Base-by-base conservation (phyloP, 106 monocot genomes). In the Posidonia australis region DNA sequence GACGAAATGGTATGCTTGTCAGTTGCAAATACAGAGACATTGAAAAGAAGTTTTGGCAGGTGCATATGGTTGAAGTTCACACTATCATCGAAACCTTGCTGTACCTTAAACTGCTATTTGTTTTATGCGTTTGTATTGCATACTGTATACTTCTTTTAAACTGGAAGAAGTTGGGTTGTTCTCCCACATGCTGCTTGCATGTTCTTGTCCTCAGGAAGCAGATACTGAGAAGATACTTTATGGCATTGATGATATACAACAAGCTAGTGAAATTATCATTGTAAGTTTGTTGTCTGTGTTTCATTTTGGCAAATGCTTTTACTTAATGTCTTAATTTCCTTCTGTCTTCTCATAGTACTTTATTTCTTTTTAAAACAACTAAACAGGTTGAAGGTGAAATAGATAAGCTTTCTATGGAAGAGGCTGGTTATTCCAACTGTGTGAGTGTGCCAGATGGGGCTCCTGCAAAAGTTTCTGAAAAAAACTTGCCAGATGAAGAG, bases 221-320 rank as follows among this genome's bases (percentile, higher is more conserved):
- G 60, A 75, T 63, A 84, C 84, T 9, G 86, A 94, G 73, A 86
- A 68, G 62, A 82, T 94, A 66, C 82, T 94, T 54, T 94, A 86
- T 73, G 94, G 94, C n/a, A 77, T 94, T 43, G 89, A 94, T 72
- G 94, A 94, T 76, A 84, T 94, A 72, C 45, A 31, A 23, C 63
- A 30, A 56, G 63, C 72, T 44, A 52, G 18, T 3, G 66, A 66
- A 66, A 23, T 93, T 44, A 93, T 93, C 47, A 93, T 93, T 79
- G 93, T 89, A 88, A 76, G 28, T 63, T 62, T 71, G 51, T 22
- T 49, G 52, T 44, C 32, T 45, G 24, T 76, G 51, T 36, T 31
- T 30, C 45, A 9, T 44, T 20, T 30, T 58, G 14, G 36, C 36
- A 36, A 36, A 36, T 36, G 36, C 7, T 27, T 28, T 26, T 67